Conservation (phyloP, 192 early-diverging fungal species). For the Entomortierella lignicola region DNA sequence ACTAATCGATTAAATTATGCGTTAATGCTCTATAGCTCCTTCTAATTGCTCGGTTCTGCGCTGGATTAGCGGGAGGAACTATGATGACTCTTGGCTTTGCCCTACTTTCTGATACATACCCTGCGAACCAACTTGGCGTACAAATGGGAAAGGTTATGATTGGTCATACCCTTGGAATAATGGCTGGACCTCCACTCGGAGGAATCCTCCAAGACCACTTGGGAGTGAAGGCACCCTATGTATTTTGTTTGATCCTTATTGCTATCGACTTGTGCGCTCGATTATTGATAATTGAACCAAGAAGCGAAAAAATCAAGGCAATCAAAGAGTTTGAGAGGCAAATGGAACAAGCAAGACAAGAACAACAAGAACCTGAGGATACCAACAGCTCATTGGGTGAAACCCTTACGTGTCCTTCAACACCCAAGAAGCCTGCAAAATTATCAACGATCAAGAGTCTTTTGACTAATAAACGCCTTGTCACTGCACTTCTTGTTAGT, state of each 20-base stretch:
- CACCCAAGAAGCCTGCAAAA: neutral
- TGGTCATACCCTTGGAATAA: slow-evolving; percentile 56
- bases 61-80: slow-evolving; percentile 37
- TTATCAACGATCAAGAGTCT: slow-evolving; percentile 16
- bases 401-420: neutral
- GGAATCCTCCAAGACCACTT: slow-evolving; percentile 54
- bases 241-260: slow-evolving; percentile 54
- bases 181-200: slow-evolving; percentile 58
- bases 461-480: slow-evolving; percentile 28
- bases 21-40: neutral
- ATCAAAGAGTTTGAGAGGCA: slow-evolving; percentile 21
- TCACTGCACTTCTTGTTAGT: slow-evolving; percentile 28
- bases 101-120: slow-evolving; percentile 54
- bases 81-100: slow-evolving; percentile 51
- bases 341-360: slow-evolving; percentile 7
- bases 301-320: slow-evolving; percentile 52
- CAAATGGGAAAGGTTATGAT: slow-evolving; percentile 61
- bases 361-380: neutral
- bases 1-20: neutral
- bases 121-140: slow-evolving; percentile 47
- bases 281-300: slow-evolving; percentile 53
- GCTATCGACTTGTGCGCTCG: slow-evolving; percentile 55
- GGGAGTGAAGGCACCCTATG: slow-evolving; percentile 56
- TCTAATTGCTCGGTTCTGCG: slow-evolving; percentile 25
- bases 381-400: neutral